phyloP scores from a whole-genome alignment of 176 grass and related monocot species.

The Juncus effusus region DNA sequence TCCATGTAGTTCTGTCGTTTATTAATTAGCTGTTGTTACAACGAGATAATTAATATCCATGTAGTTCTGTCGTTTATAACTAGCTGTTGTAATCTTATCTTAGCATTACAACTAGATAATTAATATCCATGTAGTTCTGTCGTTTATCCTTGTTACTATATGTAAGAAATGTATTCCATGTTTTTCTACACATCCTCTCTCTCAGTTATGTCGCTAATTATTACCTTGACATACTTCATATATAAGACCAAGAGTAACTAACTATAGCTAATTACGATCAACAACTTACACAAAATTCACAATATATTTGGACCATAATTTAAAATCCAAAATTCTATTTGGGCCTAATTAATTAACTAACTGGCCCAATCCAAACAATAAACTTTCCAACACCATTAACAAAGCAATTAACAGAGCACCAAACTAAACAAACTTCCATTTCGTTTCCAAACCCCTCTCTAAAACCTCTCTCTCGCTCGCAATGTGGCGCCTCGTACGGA shows the following conservation, averaged over 20 bases:
- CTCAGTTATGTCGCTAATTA: not conserved
- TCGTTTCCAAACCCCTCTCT: not conserved
- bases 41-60: not conserved
- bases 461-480: conserved; percentile 33
- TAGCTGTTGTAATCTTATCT: conserved; percentile 20
- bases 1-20: not conserved
- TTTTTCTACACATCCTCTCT: too few species aligned
- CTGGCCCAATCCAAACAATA: too few species aligned
- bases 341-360: too few species aligned
- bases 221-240: not conserved
- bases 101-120: conserved; percentile 17
- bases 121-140: not conserved
- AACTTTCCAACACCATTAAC: not conserved
- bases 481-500: conserved; percentile 47
- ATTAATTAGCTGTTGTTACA: not conserved
- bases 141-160: too few species aligned
- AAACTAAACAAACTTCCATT: not conserved
- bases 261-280: too few species aligned
- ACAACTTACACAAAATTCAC: too few species aligned
- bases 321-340: too few species aligned
- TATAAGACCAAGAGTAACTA: too few species aligned
- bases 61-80: not conserved
- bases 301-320: too few species aligned
- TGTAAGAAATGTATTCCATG: too few species aligned
- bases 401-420: not conserved